phyloP scores from a whole-genome alignment of 2,329 filamentous ascomycete species.

The Diaporthe amygdali region DNA sequence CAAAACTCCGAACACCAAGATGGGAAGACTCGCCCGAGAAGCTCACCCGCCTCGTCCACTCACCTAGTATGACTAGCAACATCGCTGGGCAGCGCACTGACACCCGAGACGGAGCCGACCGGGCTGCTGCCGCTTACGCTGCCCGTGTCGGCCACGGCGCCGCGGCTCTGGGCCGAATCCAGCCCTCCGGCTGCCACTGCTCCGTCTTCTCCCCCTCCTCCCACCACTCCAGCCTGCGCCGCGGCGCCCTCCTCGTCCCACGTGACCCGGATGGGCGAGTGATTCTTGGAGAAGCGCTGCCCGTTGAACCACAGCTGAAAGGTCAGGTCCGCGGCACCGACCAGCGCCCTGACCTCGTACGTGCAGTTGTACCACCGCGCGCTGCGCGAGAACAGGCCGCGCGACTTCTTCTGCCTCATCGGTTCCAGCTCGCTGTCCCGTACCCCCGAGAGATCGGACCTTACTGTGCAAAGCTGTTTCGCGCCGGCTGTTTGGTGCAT shows the following conservation, averaged over 20 bases:
- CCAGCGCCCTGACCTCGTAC: conserved; percentile 59
- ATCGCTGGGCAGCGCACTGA: conserved; percentile 17
- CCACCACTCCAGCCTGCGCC: background rate
- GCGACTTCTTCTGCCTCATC: conserved; percentile 39
- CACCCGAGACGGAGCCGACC: conserved; percentile 21
- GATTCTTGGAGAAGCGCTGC: conserved; percentile 43
- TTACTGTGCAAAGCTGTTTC: conserved; percentile 44
- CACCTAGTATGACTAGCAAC: conserved; percentile 19
- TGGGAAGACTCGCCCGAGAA: background rate
- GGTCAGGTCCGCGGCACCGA: conserved; percentile 58
- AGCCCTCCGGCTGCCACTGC: background rate
- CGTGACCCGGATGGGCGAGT: conserved; percentile 41
- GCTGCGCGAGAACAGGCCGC: conserved; percentile 38
- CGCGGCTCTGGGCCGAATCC: background rate
- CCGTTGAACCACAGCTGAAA: conserved; percentile 50
- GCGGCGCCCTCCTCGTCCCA: conserved; percentile 38
- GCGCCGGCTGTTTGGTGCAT: conserved; percentile 37
- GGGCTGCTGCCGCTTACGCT: conserved; percentile 18
- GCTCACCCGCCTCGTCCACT: background rate
- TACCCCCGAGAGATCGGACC: conserved; percentile 46
- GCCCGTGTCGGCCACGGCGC: conserved; percentile 5
- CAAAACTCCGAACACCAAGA: conserved; percentile 5
- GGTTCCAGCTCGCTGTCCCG: conserved; percentile 41
- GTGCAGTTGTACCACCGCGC: conserved; percentile 44
- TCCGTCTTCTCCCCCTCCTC: background rate